Conservation (phyloP, 2,329 filamentous ascomycete genomes). For the Fusarium lateritium region DNA sequence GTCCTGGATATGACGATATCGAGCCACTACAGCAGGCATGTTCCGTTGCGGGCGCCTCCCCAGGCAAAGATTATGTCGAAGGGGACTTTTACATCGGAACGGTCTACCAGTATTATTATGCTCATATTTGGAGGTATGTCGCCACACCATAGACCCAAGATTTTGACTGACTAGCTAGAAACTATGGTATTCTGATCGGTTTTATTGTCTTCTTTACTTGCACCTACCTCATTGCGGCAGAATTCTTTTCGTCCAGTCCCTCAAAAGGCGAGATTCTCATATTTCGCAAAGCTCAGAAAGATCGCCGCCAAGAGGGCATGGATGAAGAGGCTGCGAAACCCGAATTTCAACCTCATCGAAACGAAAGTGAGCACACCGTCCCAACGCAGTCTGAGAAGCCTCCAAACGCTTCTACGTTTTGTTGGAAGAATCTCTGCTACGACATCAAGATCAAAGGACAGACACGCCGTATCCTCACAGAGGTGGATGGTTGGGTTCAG, state of each 20-base stretch:
- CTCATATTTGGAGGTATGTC: conserved; percentile 66
- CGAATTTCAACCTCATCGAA: neutral
- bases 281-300: conserved; percentile 68
- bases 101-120: conserved; percentile 63
- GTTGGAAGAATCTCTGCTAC: conserved; percentile 79
- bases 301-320: accelerated
- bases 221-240: conserved; percentile 23
- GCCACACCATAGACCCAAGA: accelerated
- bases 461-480: conserved; percentile 73
- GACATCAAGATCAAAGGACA: conserved; percentile 78
- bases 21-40: neutral
- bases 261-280: conserved; percentile 41
- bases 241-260: conserved; percentile 18
- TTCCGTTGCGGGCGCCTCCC: conserved; percentile 31
- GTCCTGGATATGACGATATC: conserved; percentile 20
- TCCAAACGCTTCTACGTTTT: conserved; percentile 63
- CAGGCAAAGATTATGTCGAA: conserved; percentile 17
- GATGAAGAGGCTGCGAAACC: conserved; percentile 4
- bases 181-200: conserved; percentile 35
- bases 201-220: conserved; percentile 36
- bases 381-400: neutral
- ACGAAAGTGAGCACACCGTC: neutral
- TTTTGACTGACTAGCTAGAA: conserved; percentile 25
- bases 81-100: conserved; percentile 37
- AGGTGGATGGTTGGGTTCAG: conserved; percentile 80